Conservation (phyloP, 2,329 filamentous ascomycete genomes). For the Penicillium sp. region DNA sequence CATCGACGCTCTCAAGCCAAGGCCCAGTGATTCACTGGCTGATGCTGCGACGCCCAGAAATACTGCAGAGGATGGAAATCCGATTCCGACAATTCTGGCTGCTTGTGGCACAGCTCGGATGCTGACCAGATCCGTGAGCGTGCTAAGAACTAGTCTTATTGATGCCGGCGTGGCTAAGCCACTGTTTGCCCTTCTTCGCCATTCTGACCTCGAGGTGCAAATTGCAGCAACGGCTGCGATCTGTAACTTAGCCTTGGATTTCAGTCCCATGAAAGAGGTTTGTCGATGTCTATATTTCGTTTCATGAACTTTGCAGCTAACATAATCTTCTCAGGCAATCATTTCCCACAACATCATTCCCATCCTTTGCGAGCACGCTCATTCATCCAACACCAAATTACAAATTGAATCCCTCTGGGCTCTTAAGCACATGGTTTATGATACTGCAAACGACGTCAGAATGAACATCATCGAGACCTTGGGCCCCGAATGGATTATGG, state of each 20-base stretch:
- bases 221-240: slow-evolving; percentile 82
- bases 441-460: slow-evolving; percentile 69
- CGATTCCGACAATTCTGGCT: slow-evolving; percentile 74
- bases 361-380: slow-evolving; percentile 78
- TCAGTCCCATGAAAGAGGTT: slow-evolving; percentile 88
- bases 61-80: slow-evolving; percentile 68
- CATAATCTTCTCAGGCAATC: slow-evolving; percentile 57
- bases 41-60: slow-evolving; percentile 33
- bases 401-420: slow-evolving; percentile 89
- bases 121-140: slow-evolving; percentile 78
- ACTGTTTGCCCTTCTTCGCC: slow-evolving; percentile 71
- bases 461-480: slow-evolving; percentile 75
- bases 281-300: slow-evolving; percentile 36
- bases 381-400: slow-evolving; percentile 74
- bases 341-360: slow-evolving; percentile 72
- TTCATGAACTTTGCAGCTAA: slow-evolving; percentile 10
- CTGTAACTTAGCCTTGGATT: slow-evolving; percentile 81
- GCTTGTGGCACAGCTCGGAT: slow-evolving; percentile 80
- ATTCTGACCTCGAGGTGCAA: slow-evolving; percentile 74
- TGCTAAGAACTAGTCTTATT: slow-evolving; percentile 80
- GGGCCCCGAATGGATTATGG: slow-evolving; percentile 75
- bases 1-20: slow-evolving; percentile 74
- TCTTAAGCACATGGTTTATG: slow-evolving; percentile 82
- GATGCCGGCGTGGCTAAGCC: slow-evolving; percentile 80
- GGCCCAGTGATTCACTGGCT: slow-evolving; percentile 35